Evolutionary conservation across 2,329 filamentous ascomycete genomes (phyloP).

Genomic region (Monilinia vaccinii-corymbosi): DNA sequence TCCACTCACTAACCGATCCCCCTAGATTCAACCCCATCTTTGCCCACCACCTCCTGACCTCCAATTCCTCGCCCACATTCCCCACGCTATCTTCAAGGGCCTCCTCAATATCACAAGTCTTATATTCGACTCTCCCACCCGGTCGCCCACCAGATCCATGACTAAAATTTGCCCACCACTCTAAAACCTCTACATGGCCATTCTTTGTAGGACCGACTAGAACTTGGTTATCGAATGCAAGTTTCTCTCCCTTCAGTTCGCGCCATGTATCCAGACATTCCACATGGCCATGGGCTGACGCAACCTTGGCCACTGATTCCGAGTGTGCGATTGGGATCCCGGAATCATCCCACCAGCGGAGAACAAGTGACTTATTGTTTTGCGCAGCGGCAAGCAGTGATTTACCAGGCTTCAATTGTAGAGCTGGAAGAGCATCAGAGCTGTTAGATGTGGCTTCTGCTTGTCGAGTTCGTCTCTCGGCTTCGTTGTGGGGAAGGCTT

Average conservation of each 20-base stretch:
- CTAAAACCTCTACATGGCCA: slow-evolving; percentile 72
- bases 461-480: slow-evolving; percentile 19
- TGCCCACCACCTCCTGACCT: slow-evolving; percentile 82
- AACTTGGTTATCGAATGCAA: slow-evolving; percentile 76
- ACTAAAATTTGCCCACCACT: slow-evolving; percentile 75
- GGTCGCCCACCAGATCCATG: slow-evolving; percentile 40
- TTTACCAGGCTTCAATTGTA: slow-evolving; percentile 71
- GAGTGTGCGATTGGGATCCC: slow-evolving; percentile 72
- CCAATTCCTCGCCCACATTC: slow-evolving; percentile 48
- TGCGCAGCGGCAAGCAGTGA: slow-evolving; percentile 78
- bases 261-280: slow-evolving; percentile 79
- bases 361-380: slow-evolving; percentile 65
- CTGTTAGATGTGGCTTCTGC: slow-evolving; percentile 15
- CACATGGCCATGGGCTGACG: slow-evolving; percentile 77
- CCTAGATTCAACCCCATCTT: slow-evolving; percentile 59
- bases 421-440: slow-evolving; percentile 26
- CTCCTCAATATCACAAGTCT: slow-evolving; percentile 92
- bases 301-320: slow-evolving; percentile 74
- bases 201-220: slow-evolving; percentile 82
- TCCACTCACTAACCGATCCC: slow-evolving; percentile 63
- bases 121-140: slow-evolving; percentile 74
- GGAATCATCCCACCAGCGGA: slow-evolving; percentile 82
- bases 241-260: slow-evolving; percentile 58
- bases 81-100: slow-evolving; percentile 80
- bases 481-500: slow-evolving; percentile 42